Evolutionary conservation across 169 alveolate species (phyloP).

Genomic region (Plasmodium gallinaceum): DNA sequence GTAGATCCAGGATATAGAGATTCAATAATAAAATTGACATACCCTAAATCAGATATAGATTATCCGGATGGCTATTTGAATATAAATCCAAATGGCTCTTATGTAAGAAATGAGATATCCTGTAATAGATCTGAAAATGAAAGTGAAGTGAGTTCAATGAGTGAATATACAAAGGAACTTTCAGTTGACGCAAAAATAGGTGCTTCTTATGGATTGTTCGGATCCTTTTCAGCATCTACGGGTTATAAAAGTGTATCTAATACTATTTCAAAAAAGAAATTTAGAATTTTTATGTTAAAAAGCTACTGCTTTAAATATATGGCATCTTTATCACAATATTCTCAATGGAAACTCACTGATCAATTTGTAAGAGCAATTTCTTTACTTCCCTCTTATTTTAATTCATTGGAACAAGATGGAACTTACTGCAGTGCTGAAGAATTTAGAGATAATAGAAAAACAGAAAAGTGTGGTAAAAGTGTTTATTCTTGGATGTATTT

Average conservation of each 20-base stretch:
- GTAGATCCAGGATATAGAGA: conserved; percentile 90
- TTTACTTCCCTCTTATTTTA: conserved; percentile 82
- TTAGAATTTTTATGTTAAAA: conserved; percentile 82
- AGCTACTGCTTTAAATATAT: conserved; percentile 88
- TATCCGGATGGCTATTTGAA: conserved; percentile 64
- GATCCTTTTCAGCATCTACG: conserved; percentile 87
- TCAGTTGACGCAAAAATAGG: conserved; percentile 87
- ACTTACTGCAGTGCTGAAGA: conserved; percentile 80
- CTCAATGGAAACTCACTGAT: conserved; percentile 78
- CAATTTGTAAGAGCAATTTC: conserved; percentile 83
- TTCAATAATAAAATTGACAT: conserved; percentile 82
- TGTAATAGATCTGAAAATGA: conserved; percentile 87
- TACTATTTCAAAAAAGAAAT: conserved; percentile 79
- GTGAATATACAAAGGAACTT: conserved; percentile 86
- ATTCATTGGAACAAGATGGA: conserved; percentile 74
- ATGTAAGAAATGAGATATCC: conserved; percentile 87
- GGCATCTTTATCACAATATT: conserved; percentile 85
- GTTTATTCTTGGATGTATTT: conserved; percentile 88
- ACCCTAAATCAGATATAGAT: conserved; percentile 73
- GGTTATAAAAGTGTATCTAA: conserved; percentile 86
- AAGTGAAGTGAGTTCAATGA: conserved; percentile 69
- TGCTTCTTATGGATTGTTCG: conserved; percentile 79
- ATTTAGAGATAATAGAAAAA: conserved; percentile 74
- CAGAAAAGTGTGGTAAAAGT: conserved; percentile 77
- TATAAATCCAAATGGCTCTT: conserved; percentile 84